Evolutionary conservation across 495 filamentous ascomycete species (phyloP).

Genomic region (Penicillium lividum): DNA sequence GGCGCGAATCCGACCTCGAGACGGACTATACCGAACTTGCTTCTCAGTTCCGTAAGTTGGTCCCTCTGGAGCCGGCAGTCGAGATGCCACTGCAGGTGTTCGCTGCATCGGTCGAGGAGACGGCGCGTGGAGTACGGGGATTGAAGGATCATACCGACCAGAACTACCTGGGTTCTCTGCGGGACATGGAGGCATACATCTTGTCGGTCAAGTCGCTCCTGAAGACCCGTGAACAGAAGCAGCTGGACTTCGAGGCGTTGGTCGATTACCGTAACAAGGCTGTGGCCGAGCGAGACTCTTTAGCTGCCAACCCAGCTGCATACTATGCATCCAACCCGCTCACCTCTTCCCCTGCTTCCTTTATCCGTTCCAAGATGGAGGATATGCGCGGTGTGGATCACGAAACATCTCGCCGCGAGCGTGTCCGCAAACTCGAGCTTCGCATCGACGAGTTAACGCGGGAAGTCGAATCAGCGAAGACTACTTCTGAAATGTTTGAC

Average conservation of each 20-base stretch:
- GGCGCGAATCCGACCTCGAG: constrained; percentile 86
- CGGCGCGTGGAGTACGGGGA: constrained; percentile 66
- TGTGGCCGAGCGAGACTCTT: constrained; percentile 80
- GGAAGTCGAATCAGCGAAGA: constrained; percentile 84
- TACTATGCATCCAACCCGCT: constrained; percentile 60
- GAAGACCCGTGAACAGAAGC: constrained; percentile 94
- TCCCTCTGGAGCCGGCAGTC: constrained; percentile 85
- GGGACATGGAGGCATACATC: constrained; percentile 94
- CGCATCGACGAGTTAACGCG: constrained; percentile 85
- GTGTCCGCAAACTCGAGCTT: constrained; percentile 84
- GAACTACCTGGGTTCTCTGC: constrained; percentile 85
- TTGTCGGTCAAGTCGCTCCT: constrained; percentile 79
- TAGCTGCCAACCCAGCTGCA: constrained; percentile 63
- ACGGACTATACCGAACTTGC: constrained; percentile 86
- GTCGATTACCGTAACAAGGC: constrained; percentile 94
- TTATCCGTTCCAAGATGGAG: constrained; percentile 92
- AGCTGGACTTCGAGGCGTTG: constrained; percentile 93
- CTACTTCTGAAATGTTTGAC: constrained; percentile 82
- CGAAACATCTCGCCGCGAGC: constrained; percentile 83
- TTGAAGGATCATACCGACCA: constrained; percentile 94
- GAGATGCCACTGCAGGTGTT: constrained; percentile 79
- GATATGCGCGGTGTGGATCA: constrained; percentile 97
- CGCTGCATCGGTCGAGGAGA: constrained; percentile 81
- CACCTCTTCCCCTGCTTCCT: constrained; percentile 72
- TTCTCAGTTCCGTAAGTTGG: constrained; percentile 89